Evolutionary conservation across 805 yeast species (phyloP), one percentile per base, ranked within the genome.

Genomic region (Cyberlindnera saturnus): DNA sequence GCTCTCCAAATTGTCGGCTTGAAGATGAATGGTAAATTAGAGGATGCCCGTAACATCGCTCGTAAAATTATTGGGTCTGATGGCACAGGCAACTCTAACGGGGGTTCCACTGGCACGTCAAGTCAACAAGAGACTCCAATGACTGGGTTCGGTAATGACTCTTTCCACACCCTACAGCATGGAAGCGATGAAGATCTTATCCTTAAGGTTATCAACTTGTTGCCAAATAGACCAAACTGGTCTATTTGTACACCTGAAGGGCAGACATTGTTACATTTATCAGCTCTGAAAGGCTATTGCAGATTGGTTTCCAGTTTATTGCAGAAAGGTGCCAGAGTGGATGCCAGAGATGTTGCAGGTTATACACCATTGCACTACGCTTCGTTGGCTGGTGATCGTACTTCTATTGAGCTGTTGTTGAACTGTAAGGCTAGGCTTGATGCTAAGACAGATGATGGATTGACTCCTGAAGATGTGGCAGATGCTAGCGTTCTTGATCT

Each of bases 1-100:
- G 99, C 99, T 2, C 71, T 93, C 54, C 98, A 93, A 60, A 93
- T 93, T 55, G 96, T 93, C 34, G 99, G 99, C 2, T 71, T 90
- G 64, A 91, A 91, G 66, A 89, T 91, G 96, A 90, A 88, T 59
- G 99, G 98, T 45, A 82, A 83, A 56, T 69, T 93, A 45, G 98
- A 93, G 59, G 97, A 91, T 63, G 97, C 98, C 2, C 79, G 86
- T 52, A 89, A 88, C 58, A 86, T 93, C 55, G 98, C 98, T 1
- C 83, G 84, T 62, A 73, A 96, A 50, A 88, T 93, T 51, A 89
- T 91, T 42, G 95, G 93, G 11, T 74, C 78, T 40, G 66, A 60
- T 46, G 63, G 60, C 3, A 40, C 67, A 42, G 64, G 35, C 5
- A 63, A 8, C 18, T 13, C 19, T 16, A 69, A 65, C 33, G 59